A percentile compares a stretch with the other conserved stretches of the same genome.
phyloP scores from a whole-genome alignment of 2,329 filamentous ascomycete species.

The Diaporthe batatas region DNA sequence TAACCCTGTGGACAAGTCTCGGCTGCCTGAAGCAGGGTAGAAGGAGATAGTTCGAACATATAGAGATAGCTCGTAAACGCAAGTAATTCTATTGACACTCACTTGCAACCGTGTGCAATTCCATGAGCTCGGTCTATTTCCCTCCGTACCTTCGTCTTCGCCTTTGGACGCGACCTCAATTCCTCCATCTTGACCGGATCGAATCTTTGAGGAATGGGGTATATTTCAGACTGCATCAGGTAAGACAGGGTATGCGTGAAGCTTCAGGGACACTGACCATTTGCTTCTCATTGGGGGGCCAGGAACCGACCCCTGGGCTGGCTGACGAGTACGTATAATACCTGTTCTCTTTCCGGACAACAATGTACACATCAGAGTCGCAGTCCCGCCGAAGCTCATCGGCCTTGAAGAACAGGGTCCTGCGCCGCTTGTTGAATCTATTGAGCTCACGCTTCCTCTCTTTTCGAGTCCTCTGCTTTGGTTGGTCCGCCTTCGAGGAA shows the following conservation, averaged over 20 bases:
- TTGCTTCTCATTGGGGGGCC: neutral
- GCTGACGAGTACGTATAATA: neutral
- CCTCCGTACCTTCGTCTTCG: no score
- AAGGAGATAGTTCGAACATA: no score
- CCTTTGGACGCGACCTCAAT: neutral
- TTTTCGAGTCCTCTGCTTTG: neutral
- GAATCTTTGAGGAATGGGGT: neutral
- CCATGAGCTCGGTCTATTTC: no score
- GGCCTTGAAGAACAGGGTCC: neutral
- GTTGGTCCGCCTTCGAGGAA: neutral
- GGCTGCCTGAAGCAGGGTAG: no score
- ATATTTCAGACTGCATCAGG: neutral
- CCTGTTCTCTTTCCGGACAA: conserved; percentile 5
- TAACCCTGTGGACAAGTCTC: no score
- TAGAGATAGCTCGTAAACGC: no score
- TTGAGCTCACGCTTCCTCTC: neutral
- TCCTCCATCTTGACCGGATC: neutral
- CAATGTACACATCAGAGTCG: neutral
- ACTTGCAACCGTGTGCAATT: no score
- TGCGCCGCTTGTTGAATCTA: neutral
- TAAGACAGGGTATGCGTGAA: neutral
- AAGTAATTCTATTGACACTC: no score
- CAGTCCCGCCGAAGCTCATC: neutral
- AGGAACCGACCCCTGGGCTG: neutral
- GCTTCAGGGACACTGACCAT: neutral